Conservation (phyloP, 2,329 filamentous ascomycete species). For the Colletotrichum tofieldiae region DNA sequence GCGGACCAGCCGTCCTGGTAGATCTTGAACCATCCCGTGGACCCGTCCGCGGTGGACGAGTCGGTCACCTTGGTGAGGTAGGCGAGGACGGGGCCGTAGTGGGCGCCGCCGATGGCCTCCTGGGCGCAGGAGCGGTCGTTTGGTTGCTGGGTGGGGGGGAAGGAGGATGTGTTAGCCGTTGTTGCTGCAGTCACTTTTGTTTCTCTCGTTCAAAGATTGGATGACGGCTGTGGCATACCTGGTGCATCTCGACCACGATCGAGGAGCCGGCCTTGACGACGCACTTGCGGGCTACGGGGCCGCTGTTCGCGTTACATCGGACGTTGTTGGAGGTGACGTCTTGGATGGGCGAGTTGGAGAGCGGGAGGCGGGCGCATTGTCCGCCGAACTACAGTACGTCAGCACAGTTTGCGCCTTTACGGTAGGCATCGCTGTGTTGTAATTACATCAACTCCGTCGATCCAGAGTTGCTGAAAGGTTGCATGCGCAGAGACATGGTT, state of each 20-base stretch:
- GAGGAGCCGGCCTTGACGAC: slow-evolving; percentile 57
- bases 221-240: slow-evolving; percentile 47
- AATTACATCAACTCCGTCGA: slow-evolving; percentile 54
- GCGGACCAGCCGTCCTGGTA: slow-evolving; percentile 57
- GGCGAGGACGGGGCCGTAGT: slow-evolving; percentile 65
- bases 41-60: slow-evolving; percentile 60
- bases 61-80: slow-evolving; percentile 66
- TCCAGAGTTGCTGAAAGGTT: slow-evolving; percentile 67
- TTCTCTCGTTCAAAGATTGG: no score
- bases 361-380: slow-evolving; percentile 40
- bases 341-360: slow-evolving; percentile 59
- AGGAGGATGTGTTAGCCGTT: not conserved
- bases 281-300: slow-evolving; percentile 59
- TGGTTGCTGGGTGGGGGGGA: slow-evolving; percentile 50
- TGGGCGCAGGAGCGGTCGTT: slow-evolving; percentile 59
- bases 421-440: no score
- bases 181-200: no score
- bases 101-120: slow-evolving; percentile 67
- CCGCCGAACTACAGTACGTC: slow-evolving; percentile 43
- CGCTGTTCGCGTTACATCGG: slow-evolving; percentile 58
- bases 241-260: slow-evolving; percentile 65
- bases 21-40: slow-evolving; percentile 67
- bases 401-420: not conserved
- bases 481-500: slow-evolving; percentile 62
- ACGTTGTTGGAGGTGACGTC: slow-evolving; percentile 58